phyloP scores from a whole-genome alignment of 106 monocot genomes.

The Dactylorhiza incarnata region DNA sequence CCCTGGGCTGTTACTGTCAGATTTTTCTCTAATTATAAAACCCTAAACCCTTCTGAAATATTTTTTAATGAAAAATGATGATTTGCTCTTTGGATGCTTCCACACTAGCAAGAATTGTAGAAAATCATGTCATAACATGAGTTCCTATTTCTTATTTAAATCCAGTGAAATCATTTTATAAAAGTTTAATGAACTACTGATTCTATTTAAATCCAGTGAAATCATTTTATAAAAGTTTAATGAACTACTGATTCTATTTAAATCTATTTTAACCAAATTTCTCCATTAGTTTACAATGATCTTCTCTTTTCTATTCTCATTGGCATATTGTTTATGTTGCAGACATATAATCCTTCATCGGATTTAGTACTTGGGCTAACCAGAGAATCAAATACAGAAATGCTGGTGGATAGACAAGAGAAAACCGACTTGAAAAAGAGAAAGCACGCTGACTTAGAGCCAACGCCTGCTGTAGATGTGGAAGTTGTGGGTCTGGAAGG shows the following conservation, averaged over 20 bases:
- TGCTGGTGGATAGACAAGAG: conserved; percentile 9
- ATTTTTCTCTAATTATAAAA: no score
- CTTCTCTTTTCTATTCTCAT: no score
- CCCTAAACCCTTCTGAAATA: no score
- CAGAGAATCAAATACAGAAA: conserved; percentile 3
- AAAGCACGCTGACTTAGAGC: conserved; percentile 26
- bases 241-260: not conserved
- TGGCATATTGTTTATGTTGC: conserved; percentile 10
- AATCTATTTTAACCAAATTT: not conserved
- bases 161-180: not conserved
- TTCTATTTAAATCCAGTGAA: not conserved
- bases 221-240: not conserved
- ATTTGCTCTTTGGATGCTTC: no score
- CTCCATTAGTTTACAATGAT: no score
- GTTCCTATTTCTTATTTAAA: no score
- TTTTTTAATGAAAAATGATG: no score
- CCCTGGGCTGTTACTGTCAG: no score
- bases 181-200: not conserved
- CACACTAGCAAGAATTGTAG: no score
- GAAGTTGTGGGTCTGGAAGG: conserved; percentile 5
- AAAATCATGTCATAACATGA: no score
- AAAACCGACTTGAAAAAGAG: conserved; percentile 23
- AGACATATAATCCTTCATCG: conserved; percentile 61
- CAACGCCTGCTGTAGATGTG: not conserved
- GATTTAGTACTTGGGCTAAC: conserved; percentile 37